These are phyloP conservation scores for Streptanthus diversifolius DNA, from an alignment of 345 rosid genomes.

Conservation along the genomic window DNA sequence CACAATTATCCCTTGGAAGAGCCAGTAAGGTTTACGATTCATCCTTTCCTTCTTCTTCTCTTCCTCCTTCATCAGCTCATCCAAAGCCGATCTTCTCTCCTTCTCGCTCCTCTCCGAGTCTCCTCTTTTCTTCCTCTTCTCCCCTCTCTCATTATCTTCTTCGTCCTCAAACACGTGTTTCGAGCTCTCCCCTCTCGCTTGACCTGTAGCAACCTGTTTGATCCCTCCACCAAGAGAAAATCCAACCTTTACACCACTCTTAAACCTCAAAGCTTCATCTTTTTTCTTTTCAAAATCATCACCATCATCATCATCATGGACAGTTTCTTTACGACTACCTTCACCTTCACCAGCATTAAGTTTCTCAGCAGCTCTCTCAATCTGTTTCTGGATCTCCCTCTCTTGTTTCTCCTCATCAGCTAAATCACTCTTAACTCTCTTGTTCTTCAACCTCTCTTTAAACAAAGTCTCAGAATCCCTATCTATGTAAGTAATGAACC, in stretches of 20 bases:
- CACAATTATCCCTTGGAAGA: conserved; percentile 73
- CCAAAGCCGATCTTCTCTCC: conserved; percentile 54
- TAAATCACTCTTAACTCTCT: conserved; percentile 68
- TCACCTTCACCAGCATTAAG: conserved; percentile 26
- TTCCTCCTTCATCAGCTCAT: conserved; percentile 90
- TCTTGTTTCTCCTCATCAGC: conserved; percentile 95
- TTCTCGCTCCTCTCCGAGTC: conserved; percentile 36
- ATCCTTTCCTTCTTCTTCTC: conserved; percentile 75
- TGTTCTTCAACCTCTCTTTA: conserved; percentile 81
- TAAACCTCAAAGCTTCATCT: conserved; percentile 47
- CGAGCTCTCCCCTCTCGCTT: conserved; percentile 51
- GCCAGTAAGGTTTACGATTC: conserved; percentile 89
- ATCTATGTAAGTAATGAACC: conserved; percentile 92
- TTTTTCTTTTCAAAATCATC: conserved; percentile 21
- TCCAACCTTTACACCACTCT: conserved; percentile 64
- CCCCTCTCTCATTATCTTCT: conserved; percentile 36
- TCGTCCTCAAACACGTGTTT: conserved; percentile 58
- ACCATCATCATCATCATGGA: not conserved
- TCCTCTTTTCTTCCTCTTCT: conserved; percentile 33
- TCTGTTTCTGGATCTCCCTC: conserved; percentile 72
- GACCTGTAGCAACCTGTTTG: conserved; percentile 24
- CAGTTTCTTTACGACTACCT: conserved; percentile 13
- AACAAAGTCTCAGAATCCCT: conserved; percentile 79
- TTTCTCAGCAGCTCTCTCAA: conserved; percentile 67
- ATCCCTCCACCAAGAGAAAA: conserved; percentile 52